Percentiles rank a stretch among this genome's conserved stretches.
Conservation (phyloP, 2,329 filamentous ascomycete genomes). For the Hypoxylon sp. region DNA sequence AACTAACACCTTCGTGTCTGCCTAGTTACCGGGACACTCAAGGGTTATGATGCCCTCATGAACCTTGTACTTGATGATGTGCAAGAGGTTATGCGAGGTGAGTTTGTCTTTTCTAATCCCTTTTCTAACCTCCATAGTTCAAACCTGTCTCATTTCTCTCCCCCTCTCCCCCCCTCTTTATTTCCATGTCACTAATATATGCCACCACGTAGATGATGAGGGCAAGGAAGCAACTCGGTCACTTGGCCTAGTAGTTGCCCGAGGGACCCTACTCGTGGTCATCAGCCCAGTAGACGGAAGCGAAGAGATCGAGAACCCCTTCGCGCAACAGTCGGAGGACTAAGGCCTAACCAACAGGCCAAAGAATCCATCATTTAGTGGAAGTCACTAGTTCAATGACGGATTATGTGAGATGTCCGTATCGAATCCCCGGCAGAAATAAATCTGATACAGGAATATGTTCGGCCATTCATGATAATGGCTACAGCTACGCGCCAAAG, state of each 20-base stretch:
- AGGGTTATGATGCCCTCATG: conserved; percentile 97
- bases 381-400: not conserved
- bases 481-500: no score
- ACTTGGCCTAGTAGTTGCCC: conserved; percentile 86
- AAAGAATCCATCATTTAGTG: no score
- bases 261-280: conserved; percentile 90
- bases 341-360: no score
- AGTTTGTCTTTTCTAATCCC: no score
- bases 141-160: no score
- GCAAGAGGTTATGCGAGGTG: conserved; percentile 88
- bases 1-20: not conserved
- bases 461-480: no score
- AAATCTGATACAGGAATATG: no score
- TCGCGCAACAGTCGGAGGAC: conserved; percentile 76
- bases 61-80: conserved; percentile 96
- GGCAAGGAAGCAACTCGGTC: conserved; percentile 84
- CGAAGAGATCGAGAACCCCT: conserved; percentile 95
- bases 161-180: not conserved
- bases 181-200: conserved; percentile 1
- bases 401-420: not conserved
- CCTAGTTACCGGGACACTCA: conserved; percentile 86
- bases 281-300: conserved; percentile 94
- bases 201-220: conserved; percentile 75
- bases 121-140: no score
- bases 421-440: no score